These are phyloP conservation scores for Uronychia binucleata DNA, from an alignment of 73 alveolate species.

Conservation along the genomic window DNA sequence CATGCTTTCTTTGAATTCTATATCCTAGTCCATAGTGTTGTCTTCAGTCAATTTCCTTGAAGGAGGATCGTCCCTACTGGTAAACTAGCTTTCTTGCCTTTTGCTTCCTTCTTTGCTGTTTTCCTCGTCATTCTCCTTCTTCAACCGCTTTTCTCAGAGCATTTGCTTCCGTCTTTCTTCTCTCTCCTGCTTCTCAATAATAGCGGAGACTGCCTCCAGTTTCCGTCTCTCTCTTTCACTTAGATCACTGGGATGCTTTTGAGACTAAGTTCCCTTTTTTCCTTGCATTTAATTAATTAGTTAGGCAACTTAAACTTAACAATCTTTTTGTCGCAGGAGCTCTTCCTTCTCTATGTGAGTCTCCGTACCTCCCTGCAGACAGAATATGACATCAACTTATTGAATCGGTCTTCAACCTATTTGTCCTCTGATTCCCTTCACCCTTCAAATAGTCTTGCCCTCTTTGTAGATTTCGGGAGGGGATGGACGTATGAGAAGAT, in stretches of 20 bases:
- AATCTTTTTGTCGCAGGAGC: neutral
- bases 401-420: neutral
- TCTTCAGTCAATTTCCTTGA: neutral
- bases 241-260: neutral
- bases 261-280: neutral
- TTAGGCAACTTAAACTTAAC: neutral
- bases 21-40: neutral
- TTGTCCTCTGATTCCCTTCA: neutral
- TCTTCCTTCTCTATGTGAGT: neutral
- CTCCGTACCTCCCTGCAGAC: neutral
- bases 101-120: neutral
- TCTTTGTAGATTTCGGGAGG: too few relatives aligned
- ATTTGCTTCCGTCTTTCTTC: neutral
- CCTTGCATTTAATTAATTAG: neutral
- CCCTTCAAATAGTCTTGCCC: too few relatives aligned
- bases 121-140: neutral
- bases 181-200: neutral
- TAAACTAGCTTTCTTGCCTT: neutral
- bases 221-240: neutral
- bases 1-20: neutral
- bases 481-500: too few relatives aligned
- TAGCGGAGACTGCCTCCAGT: neutral
- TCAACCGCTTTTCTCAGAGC: neutral
- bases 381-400: neutral
- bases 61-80: neutral